Base-by-base conservation (phyloP, 2,329 filamentous ascomycete species). In the Orbilia ellipsospora region DNA sequence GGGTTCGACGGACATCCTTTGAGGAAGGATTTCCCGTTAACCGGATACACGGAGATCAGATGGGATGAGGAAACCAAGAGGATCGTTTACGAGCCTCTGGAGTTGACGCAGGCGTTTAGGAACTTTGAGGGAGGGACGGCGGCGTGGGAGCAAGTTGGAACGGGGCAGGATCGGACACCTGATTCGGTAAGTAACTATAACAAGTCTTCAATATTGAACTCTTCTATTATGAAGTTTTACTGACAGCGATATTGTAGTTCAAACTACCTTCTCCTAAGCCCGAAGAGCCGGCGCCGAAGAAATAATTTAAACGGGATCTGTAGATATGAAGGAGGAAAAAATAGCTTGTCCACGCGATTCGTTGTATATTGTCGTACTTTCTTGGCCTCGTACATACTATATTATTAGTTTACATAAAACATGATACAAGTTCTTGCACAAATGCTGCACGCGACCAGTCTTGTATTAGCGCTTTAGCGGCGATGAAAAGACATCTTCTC, bases 31-130 rank as follows among this genome's bases (percentile, higher is more conserved):
- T 99, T 99, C 86, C 95, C 95, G 20, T 85, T 99, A 82, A 97
- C 95, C 1, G 95, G 95, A 56, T 99, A 99, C 86, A 99, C 95
- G 40, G 96, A 99, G 86, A 91, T 99, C 79, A 88, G 95, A 81
- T 99, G 96, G 82, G 95, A 99, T 80, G 95, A 99, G 85, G 96
- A 99, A 88, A 99, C 97, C 92, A 99, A 99, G 89, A 89, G 95
- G 77, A 97, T 99, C 82, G 94, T 99, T 76, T 94, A 96, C 36
- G 96, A 99, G 87, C 95, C 96, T 48, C 87, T 99, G 59, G 95
- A 99, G 86, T 88, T 99, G 84, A 98, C 95, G 13, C 95, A 99
- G 84, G 95, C 96, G 6, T 99, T 96, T 89, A 90, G 95, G 80
- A 98, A 99, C 86, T 99, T 99, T 81, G 94, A 97, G 85, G 93